Evolutionary conservation across 176 grass and related monocot species (phyloP), one percentile per base, ranked within the genome.

Genomic region (Lolium multiflorum): DNA sequence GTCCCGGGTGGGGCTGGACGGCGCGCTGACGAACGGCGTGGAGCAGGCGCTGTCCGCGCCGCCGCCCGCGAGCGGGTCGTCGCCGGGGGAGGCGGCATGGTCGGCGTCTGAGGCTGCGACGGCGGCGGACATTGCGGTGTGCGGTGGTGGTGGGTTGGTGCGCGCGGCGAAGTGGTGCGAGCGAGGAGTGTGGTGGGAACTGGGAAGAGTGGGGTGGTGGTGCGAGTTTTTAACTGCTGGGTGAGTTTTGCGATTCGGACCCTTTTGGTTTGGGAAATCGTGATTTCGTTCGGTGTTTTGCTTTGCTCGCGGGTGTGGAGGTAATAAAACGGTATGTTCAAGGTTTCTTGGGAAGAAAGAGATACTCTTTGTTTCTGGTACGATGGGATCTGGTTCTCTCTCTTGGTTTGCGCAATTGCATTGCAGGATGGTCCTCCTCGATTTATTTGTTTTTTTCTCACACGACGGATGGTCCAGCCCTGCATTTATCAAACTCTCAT

Each of bases 1-100:
- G 37, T 83, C 86, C 50, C 91, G 89, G 1, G 93, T 37, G 0
- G 93, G 93, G 67, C 93, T 95, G 16, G 96, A 92, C 16, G 88
- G 88, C 63, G 89, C 93, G 85, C 85, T 92, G 2, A 93, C 91
- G 87, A 91, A 93, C 2, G 87, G 91, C 5, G 93, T 93, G 3
- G 95, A 94, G 89, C 91, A 97, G 13, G 82, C 88, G 69, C 89
- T 91, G 78, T 93, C 87, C 0, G 57, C 21, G 11, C 67, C 35
- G 3, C 7, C 38, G 58, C 31, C 31, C 31, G 18, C 1, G 15
- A 68, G 14, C 0, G 80, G 71, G 65, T 85, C 87, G 12, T 83
- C 87, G 9, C 41, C 73, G 78, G 48, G 21, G 21, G 11, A 2
- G 24, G 64, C 39, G 4, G 31, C 31, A 10, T n/a, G 47, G n/a